Evolutionary conservation across 78 protist species (phyloP), one percentile per base, ranked within the genome.

Genomic region (Polysphondylium violaceum): DNA sequence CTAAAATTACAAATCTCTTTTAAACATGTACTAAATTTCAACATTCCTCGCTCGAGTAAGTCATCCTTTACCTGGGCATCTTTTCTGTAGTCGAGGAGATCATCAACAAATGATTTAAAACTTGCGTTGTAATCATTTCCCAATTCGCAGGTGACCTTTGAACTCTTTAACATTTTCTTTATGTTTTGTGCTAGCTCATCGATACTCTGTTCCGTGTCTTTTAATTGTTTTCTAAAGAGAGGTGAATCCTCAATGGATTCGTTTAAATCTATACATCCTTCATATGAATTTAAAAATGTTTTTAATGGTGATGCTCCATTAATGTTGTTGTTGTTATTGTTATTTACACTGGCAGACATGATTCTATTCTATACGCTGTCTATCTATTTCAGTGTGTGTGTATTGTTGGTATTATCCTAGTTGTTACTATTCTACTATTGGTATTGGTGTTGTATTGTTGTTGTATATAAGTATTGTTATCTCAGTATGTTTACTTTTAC

Each of bases 1-100:
- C 90, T 23, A 69, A 50, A 83, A 35, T 83, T 83, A 69, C 90
- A 83, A 43, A 83, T 83, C 76, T 69, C 90, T 69, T 83, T 83
- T 12, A 83, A 41, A 21, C 69, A 51, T 29, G 38, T 67, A 17
- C 79, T 55, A 23, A 83, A 83, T 58, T 83, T 83, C 4, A 83
- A 58, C 78, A 83, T 69, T 27, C 79, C 50, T 27, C 69, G 50
- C 33, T 83, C 90, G 17, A 83, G 29, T 23, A 83, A 29, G 27
- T 83, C 90, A 69, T 83, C 90, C 25, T 60, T 83, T 27, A 69
- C 78, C 0, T 29, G 9, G 2, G 90, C 90, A 56, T 83, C 90
- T 5, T 58, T 35, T 38, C 76, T 68, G 25, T 83, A 83, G 1
- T 25, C 19, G 11, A 83, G 27, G 2, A 83, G 35, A 69, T 69